Base-by-base conservation (phyloP, 305 asterid genomes). In the Fraxinus nigra region DNA sequence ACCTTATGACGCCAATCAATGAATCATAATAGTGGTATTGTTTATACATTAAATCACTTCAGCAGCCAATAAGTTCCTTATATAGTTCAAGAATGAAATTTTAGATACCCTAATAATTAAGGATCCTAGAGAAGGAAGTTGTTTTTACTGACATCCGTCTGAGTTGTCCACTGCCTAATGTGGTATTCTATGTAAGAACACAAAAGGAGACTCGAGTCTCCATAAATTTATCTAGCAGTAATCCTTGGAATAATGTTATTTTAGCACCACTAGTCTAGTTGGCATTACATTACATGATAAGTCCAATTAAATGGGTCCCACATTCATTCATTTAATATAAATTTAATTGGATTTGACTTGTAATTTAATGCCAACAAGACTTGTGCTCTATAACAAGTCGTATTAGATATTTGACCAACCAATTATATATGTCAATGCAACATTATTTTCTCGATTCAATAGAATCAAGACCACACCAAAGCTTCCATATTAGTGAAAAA, bases 151-250 rank as follows among this genome's bases (percentile, higher is more conserved):
- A 14, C 34, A 59, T 43, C 38, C 70, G 35, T 14, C 11, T 34
- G 43, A 84, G 76, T 26, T 51, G 40, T 63, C 20, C 28, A 30
- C 75, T 37, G 43, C 10, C 28, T 63, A 28, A 34, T 43, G 26
- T 9, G 5, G 37, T 48, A 6, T 26, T 37, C 63, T 59, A 40
- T 79, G 48, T 32, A 7, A 84, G 13, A 80, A 76, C 79, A 80
- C 26, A 72, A 54, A 22, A 70, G 70, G 30, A 20, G 70, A 59
- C 70, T 2, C 0, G 70, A 61, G 1, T 22, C 4, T 61, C 32
- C 70, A 61, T 3, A 22, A 61, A 61, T 61, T 61, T 61, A 8
- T 61, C 70, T 2, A 7, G 32, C 14, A 22, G 32, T 59, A 61
- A 61, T 22, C 16, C 32, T 61, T 59, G 18, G 18, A 46, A 4